Conservation (phyloP, 495 filamentous ascomycete species). For the Cercophora samala region DNA sequence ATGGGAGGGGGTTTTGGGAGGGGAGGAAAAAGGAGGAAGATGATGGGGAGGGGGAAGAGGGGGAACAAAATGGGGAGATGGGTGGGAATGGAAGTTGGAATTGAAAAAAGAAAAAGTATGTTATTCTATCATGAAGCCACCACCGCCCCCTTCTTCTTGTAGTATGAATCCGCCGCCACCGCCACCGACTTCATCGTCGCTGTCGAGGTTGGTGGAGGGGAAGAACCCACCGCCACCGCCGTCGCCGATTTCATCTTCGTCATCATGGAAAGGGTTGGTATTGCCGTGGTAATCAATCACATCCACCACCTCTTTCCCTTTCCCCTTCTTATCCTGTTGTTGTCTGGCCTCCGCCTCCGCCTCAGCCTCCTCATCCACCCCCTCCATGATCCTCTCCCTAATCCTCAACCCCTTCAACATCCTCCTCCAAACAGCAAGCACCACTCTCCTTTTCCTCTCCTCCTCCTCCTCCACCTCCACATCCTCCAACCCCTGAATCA, state of each 20-base stretch:
- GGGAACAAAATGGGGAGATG: not conserved
- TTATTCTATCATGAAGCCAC: not conserved
- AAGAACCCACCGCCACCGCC: slow-evolving; percentile 18
- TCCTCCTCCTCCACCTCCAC: slow-evolving; percentile 56
- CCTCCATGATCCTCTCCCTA: slow-evolving; percentile 64
- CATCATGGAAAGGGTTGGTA: slow-evolving; percentile 18
- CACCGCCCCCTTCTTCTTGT: slow-evolving; percentile 10
- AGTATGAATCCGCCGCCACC: slow-evolving; percentile 38
- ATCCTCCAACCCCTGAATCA: slow-evolving; percentile 61
- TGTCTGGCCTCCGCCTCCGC: slow-evolving; percentile 32
- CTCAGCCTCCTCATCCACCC: slow-evolving; percentile 42
- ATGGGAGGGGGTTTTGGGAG: slow-evolving; percentile 66
- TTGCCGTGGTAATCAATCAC: slow-evolving; percentile 24
- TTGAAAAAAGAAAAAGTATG: no score
- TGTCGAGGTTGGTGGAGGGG: not conserved
- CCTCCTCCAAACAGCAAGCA: slow-evolving; percentile 69
- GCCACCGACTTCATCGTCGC: slow-evolving; percentile 29
- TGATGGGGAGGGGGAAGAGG: slow-evolving; percentile 9
- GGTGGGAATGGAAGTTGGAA: not conserved
- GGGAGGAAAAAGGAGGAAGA: slow-evolving; percentile 34
- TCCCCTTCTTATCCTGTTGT: slow-evolving; percentile 21
- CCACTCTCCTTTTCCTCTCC: slow-evolving; percentile 52
- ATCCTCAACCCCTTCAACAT: slow-evolving; percentile 76
- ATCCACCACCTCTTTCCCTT: slow-evolving; percentile 20
- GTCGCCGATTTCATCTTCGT: slow-evolving; percentile 19